Evolutionary conservation across 78 protist genomes (phyloP), one percentile per base, ranked within the genome.

Genomic region (Dictyostelium capitatum): DNA sequence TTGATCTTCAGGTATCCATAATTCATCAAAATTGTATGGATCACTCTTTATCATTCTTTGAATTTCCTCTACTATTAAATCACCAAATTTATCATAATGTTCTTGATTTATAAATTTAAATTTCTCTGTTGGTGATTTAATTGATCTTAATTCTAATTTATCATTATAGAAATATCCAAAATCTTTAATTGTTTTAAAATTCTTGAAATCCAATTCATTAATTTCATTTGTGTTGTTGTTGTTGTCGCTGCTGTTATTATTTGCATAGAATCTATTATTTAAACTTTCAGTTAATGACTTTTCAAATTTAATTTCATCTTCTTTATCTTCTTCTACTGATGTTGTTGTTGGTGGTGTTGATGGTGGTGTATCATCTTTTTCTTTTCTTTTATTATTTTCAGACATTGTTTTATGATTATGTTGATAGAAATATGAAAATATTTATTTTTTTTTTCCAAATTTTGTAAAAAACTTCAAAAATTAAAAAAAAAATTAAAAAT

Each of bases 61-160:
- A 32, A 87, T 77, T 20, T 23, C 23, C n/a, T 17, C 12, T 12
- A 80, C 92, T 12, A 87, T 50, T 17, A 64, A 10, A 32, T 87
- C 82, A 77, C 92, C 92, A 1, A 87, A 50, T 47, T 19, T 10
- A 51, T 87, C 92, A 77, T 87, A 87, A 23, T 87, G 92, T 5
- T 77, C 79, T 48, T 87, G 92, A 64, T 56, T 48, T 7, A 87
- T 53, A 64, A 87, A 87, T 64, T 87, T 54, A 64, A 87, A 87
- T 64, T 74, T 87, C 47, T 75, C 77, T 23, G 48, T 65, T 37
- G 43, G 43, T 11, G 23, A 14, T 8, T 84, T 50, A 6, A 64
- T 74, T 8, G 62, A 47, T 57, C 92, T 53, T 32, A 87, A 65
- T 32, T 87, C 70, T 6, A 75, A 65, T 28, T 59, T 25, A 8